phyloP scores from a whole-genome alignment of 345 rosid species.

The Eucalyptus dawsonii region DNA sequence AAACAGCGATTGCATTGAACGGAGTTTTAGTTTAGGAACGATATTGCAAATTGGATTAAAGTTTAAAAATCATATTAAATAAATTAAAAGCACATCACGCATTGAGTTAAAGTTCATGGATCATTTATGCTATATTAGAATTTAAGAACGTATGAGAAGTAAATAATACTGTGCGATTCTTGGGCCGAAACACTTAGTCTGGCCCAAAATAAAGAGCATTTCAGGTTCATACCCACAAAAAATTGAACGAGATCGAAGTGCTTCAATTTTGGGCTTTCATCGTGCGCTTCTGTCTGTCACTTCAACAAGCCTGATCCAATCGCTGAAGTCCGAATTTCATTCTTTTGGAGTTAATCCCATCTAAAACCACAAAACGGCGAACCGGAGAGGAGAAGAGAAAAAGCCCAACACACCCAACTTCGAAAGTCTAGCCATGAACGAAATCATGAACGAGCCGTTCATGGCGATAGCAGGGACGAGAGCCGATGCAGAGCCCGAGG shows the following conservation, averaged over 20 bases:
- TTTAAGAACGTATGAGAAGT: background rate
- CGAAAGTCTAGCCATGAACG: background rate
- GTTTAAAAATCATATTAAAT: too few species aligned
- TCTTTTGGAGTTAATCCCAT: background rate
- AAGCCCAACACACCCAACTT: background rate
- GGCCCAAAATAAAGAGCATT: background rate
- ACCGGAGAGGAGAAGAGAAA: background rate
- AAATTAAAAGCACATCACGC: too few species aligned
- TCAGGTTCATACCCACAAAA: background rate
- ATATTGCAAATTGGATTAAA: too few species aligned
- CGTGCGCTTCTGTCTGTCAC: background rate
- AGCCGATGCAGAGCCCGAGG: background rate
- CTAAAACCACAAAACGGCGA: background rate
- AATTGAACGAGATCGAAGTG: background rate
- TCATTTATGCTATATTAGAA: background rate
- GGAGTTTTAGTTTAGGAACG: accelerated
- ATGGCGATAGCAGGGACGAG: background rate
- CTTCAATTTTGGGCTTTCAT: background rate
- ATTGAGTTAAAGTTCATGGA: background rate
- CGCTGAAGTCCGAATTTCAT: background rate
- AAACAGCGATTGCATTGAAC: background rate
- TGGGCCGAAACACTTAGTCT: background rate
- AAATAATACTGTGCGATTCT: background rate
- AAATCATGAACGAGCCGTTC: background rate
- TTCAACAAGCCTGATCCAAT: background rate